A percentile compares a stretch with the other conserved stretches of the same genome.
Conservation (phyloP, 306 rosid genomes). For the Fragaria vesca region DNA sequence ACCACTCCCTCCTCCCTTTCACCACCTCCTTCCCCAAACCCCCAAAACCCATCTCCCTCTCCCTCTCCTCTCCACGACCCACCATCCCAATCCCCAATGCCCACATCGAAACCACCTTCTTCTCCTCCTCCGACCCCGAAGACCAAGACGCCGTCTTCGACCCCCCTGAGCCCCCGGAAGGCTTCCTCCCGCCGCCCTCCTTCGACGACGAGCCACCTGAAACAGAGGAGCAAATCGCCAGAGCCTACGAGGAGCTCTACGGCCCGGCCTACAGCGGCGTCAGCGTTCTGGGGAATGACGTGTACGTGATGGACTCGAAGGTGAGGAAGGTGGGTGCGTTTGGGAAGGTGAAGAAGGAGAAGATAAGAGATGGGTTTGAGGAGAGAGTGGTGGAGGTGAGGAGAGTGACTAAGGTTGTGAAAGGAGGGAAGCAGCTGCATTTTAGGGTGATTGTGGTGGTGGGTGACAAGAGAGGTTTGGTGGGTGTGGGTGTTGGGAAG, state of each 20-base stretch:
- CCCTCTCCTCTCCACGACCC: conserved; percentile 25
- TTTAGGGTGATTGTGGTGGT: conserved; percentile 86
- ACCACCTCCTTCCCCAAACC: conserved; percentile 33
- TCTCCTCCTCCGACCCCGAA: conserved; percentile 49
- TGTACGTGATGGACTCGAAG: conserved; percentile 73
- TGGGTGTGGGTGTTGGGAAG: conserved; percentile 81
- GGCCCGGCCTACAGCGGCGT: conserved; percentile 86
- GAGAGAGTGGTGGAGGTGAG: conserved; percentile 91
- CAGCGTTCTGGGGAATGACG: conserved; percentile 62
- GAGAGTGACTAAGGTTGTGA: conserved; percentile 93
- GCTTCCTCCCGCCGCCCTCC: conserved; percentile 56
- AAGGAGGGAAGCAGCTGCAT: conserved; percentile 87
- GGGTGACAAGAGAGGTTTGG: conserved; percentile 86
- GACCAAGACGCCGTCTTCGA: conserved; percentile 37
- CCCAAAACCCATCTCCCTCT: conserved; percentile 24
- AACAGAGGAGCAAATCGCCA: conserved; percentile 67
- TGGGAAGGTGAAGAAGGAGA: conserved; percentile 65
- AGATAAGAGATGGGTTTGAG: conserved; percentile 75
- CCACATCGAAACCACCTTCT: conserved; percentile 61
- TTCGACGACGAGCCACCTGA: conserved; percentile 72
- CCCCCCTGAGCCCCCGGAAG: conserved; percentile 78
- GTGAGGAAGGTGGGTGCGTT: conserved; percentile 42
- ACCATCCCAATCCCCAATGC: conserved; percentile 14
- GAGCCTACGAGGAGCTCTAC: conserved; percentile 75
- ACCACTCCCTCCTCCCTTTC: conserved; percentile 40